Evolutionary conservation across 306 rosid species (phyloP), one percentile per base, ranked within the genome.

Genomic region (Cicer judaicum): DNA sequence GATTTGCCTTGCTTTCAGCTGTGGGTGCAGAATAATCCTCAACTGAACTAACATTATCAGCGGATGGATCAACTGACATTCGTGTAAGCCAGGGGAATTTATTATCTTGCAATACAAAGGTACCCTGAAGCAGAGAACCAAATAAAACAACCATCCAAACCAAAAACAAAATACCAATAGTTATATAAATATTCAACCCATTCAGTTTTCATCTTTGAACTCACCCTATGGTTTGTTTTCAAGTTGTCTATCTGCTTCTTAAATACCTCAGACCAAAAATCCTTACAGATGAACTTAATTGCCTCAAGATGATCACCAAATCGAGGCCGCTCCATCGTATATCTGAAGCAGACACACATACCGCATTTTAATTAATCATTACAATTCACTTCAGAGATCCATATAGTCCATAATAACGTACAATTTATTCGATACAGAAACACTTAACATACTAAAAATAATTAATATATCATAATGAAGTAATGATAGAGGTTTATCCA

Each of bases 221-320:
- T 73, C 84, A 90, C 96, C 79, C 93, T 88, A 81, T 92, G 96
- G 54, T 94, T 94, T 65, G 97, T 94, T 89, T 94, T 94, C 85
- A 94, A 89, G 84, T 94, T 92, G 85, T 94, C 99, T 55, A 94
- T 92, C 75, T 94, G 99, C 91, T 94, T 94, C 89, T 94, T 94
- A 80, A 94, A 94, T 55, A 94, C 92, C 86, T 94, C 99, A 49
- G 93, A 92, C 99, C 96, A 94, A 76, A 94, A 94, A 84, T 94
- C 99, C 87, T 94, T 94, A 87, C 99, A 94, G 77, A 94, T 92
- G 85, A 94, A 94, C 85, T 94, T 94, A 63, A 92, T 94, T 5
- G 99, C 97, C 84, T 94, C 99, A 5, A 94, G 81, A 88, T 89
- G 97, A 78, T 92, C 99, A 63, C 86, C 84, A 81, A 94, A 94